Evolutionary conservation across 441 rosid genomes (phyloP).

Genomic region (Arabidopsis lyrata): DNA sequence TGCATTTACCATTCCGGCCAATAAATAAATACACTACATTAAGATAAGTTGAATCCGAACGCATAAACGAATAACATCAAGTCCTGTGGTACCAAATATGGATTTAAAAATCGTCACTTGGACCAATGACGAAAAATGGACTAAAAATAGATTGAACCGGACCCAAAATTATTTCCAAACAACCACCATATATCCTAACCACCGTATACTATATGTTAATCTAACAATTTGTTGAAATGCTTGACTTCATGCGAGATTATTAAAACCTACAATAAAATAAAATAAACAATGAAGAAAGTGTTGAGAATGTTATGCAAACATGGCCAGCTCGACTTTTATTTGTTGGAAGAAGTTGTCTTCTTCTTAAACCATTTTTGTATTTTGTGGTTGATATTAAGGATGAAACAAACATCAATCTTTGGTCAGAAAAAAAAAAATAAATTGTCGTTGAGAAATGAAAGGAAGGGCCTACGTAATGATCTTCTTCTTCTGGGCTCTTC

Average conservation of each 20-base stretch:
- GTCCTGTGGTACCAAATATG: background rate
- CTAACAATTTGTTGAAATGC: conserved; percentile 20
- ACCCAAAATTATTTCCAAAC: conserved; percentile 29
- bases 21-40: too few relatives aligned
- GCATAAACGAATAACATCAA: background rate
- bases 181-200: conserved; percentile 36
- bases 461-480: conserved; percentile 71
- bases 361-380: conserved; percentile 36
- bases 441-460: conserved; percentile 57
- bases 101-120: background rate
- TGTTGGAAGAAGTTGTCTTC: conserved; percentile 43
- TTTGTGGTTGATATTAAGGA: conserved; percentile 26
- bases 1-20: too few relatives aligned
- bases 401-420: conserved; percentile 35
- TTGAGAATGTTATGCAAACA: conserved; percentile 48
- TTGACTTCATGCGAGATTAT: conserved; percentile 45
- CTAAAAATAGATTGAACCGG: background rate
- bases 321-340: conserved; percentile 47
- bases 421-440: background rate
- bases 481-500: conserved; percentile 93
- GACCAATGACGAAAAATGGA: conserved; percentile 1
- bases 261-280: conserved; percentile 20
- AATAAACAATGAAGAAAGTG: conserved; percentile 30
- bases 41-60: background rate
- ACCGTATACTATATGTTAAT: conserved; percentile 31